Evolutionary conservation across 164 flowering plant genomes (phyloP), one percentile per base, ranked within the genome.

Genomic region (Kingdonia uniflora): DNA sequence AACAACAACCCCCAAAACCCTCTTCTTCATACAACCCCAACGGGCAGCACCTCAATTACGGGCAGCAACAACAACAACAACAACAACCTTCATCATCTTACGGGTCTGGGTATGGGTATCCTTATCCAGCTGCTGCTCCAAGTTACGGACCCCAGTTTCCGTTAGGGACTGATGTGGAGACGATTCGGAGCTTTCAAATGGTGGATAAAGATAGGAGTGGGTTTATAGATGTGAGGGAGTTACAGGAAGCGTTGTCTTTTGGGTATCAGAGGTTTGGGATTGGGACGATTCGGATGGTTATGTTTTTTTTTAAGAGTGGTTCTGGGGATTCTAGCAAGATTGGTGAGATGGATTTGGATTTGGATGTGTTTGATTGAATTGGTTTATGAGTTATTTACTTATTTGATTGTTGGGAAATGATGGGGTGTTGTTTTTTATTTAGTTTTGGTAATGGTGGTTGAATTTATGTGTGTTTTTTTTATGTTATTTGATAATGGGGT

Each of bases 191-290:
- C 64, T 82, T 84, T 61, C 71, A 82, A 69, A 72, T 74, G 78
- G 87, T 76, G 20, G 94, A 87, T 49, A 73, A 74, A 49, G 87
- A 87, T 55, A 26, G 76, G 29, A 87, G 87, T 57, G 96, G 96
- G 16, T 82, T 69, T 50, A 74, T 87, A 2, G 96, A 85, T 39
- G 88, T 77, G 54, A 71, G 14, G 14, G 94, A 85, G 72, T 58
- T 85, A 56, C 90, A 76, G 56, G 65, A 67, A 50, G 87, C 86
- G 19, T 76, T 87, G 1, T 74, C 82, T 43, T 68, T 69, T 51
- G 73, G 68, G 24, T 80, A 79, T 57, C 81, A 74, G 54, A 62
- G 60, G 58, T 84, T 87, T 54, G 66, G 63, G 53, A 66, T 71
- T 14, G 55, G 81, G 38, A 84, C 94, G 15, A 65, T 84, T 35